A percentile compares a stretch with the other conserved stretches of the same genome.
These are phyloP conservation scores for Podaxis sp. DNA, from an alignment of 768 basidiomycete genomes.

Conservation along the genomic window DNA sequence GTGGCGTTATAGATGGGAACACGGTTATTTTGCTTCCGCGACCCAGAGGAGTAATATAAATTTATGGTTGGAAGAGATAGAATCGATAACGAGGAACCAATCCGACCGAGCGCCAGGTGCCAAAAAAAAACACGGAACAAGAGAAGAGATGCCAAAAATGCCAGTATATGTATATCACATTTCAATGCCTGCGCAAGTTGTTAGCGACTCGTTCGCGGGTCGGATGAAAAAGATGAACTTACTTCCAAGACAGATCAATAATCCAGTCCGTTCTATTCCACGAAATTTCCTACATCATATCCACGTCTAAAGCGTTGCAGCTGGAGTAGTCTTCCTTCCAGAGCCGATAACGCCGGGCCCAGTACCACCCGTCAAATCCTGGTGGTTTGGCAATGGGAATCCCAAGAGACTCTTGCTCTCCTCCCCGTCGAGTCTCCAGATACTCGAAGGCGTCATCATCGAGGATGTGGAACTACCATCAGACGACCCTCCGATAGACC, in stretches of 20 bases:
- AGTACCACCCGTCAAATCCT: conserved; percentile 22
- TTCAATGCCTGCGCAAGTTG: neutral
- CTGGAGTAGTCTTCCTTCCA: neutral
- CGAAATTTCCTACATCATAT: neutral
- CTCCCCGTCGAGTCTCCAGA: conserved; percentile 74
- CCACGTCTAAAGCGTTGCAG: neutral
- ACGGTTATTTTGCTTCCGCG: neutral
- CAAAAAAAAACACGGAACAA: conserved; percentile 9
- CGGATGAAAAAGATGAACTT: neutral
- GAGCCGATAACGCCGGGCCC: conserved; percentile 11
- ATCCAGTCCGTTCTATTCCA: conserved; percentile 11
- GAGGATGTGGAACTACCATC: conserved; percentile 7
- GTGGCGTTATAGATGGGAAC: neutral
- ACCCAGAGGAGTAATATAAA: conserved; percentile 2
- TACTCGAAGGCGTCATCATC: conserved; percentile 34
- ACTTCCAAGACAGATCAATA: conserved; percentile 13
- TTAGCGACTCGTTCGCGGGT: neutral
- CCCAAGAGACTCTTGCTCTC: conserved; percentile 57
- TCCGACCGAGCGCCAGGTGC: neutral
- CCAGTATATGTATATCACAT: conserved; percentile 11
- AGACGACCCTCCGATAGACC: conserved; percentile 15
- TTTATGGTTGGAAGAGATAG: neutral
- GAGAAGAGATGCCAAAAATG: conserved; percentile 7
- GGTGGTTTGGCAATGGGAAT: conserved; percentile 45
- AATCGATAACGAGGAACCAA: neutral